Percentiles rank a stretch among this genome's conserved stretches.
Conservation (phyloP, 2,329 filamentous ascomycete genomes). For the Fusarium metavorans region DNA sequence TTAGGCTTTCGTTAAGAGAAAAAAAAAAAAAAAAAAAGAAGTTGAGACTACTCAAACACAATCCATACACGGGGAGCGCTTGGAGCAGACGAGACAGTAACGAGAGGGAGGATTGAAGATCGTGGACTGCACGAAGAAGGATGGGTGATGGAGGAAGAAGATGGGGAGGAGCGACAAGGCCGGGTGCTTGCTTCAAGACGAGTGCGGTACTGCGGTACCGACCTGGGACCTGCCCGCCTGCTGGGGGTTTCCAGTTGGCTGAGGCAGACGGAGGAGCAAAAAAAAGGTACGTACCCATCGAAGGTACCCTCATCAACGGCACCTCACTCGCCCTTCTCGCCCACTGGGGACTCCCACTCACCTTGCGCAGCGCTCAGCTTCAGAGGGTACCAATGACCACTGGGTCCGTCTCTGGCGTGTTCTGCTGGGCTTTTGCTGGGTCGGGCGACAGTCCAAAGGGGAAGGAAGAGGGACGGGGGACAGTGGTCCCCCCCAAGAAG, state of each 20-base stretch:
- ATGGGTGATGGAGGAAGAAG: conserved; percentile 50
- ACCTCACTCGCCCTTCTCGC: conserved; percentile 34
- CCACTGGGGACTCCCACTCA: conserved; percentile 29
- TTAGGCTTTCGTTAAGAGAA: conserved; percentile 21
- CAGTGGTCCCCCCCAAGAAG: conserved; percentile 37
- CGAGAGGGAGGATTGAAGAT: conserved; percentile 42
- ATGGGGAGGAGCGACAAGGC: conserved; percentile 54
- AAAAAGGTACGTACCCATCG: conserved; percentile 45
- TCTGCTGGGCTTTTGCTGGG: conserved; percentile 32
- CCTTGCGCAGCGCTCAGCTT: conserved; percentile 14
- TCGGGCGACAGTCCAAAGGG: conserved; percentile 23
- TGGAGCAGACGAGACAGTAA: conserved; percentile 38
- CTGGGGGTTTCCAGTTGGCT: conserved; percentile 44
- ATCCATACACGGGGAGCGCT: conserved; percentile 34
- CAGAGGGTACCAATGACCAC: conserved; percentile 36
- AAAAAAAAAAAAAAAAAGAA: conserved; percentile 29
- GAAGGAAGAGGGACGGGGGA: conserved; percentile 29
- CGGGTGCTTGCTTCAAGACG: conserved; percentile 47
- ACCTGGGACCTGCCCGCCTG: conserved; percentile 39
- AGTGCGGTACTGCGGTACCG: conserved; percentile 47
- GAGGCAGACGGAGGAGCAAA: conserved; percentile 30
- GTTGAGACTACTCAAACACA: conserved; percentile 45
- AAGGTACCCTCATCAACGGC: conserved; percentile 39
- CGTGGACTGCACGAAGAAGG: conserved; percentile 51
- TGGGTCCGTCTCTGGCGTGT: conserved; percentile 29